Percentiles rank a stretch among this genome's conserved stretches.
These are phyloP conservation scores for Vickermania spadyakhi DNA, from an alignment of 208 protist species.

Conservation along the genomic window DNA sequence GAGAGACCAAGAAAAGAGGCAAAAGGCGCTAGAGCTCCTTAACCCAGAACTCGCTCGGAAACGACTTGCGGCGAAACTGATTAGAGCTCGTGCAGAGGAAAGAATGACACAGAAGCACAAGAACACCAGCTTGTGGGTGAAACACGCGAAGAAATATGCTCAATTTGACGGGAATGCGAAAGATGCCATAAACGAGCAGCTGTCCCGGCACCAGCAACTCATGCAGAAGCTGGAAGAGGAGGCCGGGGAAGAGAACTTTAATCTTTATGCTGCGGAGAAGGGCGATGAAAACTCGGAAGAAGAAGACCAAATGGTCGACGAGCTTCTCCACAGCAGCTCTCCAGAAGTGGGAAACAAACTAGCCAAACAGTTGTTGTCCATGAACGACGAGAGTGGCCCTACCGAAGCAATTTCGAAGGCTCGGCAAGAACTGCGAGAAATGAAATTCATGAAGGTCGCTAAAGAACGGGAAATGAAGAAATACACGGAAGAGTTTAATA, in stretches of 20 bases:
- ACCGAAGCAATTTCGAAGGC: slow-evolving; percentile 49
- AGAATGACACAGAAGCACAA: slow-evolving; percentile 89
- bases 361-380: slow-evolving; percentile 36
- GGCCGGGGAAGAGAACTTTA: slow-evolving; percentile 63
- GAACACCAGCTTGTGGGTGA: slow-evolving; percentile 88
- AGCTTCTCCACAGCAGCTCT: slow-evolving; percentile 30
- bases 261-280: slow-evolving; percentile 33
- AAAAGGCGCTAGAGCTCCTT: slow-evolving; percentile 80
- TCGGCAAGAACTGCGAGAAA: slow-evolving; percentile 47
- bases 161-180: slow-evolving; percentile 67
- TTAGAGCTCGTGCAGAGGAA: slow-evolving; percentile 80
- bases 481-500: slow-evolving; percentile 40
- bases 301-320: slow-evolving; percentile 80
- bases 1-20: slow-evolving; percentile 60
- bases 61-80: slow-evolving; percentile 56
- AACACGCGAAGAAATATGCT: slow-evolving; percentile 81
- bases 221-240: slow-evolving; percentile 89
- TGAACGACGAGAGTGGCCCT: slow-evolving; percentile 14
- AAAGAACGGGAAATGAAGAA: slow-evolving; percentile 50
- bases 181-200: slow-evolving; percentile 86
- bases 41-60: slow-evolving; percentile 79
- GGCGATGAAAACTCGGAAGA: slow-evolving; percentile 40
- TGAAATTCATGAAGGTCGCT: slow-evolving; percentile 86
- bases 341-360: slow-evolving; percentile 8
- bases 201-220: slow-evolving; percentile 68